Conservation (phyloP, 805 yeast species). For the Geotrichum ghanense region DNA sequence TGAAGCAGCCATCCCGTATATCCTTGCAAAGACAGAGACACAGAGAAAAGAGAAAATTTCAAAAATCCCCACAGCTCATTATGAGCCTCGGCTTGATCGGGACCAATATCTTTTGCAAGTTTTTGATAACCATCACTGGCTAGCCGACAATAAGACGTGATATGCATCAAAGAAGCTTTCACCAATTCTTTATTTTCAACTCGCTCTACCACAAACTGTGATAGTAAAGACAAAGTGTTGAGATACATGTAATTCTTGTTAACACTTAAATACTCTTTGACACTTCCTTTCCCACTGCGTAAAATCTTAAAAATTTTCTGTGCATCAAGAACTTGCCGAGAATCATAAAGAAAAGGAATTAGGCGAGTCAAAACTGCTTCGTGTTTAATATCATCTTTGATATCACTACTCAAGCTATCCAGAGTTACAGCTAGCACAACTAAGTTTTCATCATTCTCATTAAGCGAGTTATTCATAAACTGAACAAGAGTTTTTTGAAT, state of each 20-base stretch:
- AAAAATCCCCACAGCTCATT: slow-evolving; percentile 2
- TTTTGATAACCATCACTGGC: not conserved
- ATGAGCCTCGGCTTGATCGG: slow-evolving; percentile 4
- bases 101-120: not conserved
- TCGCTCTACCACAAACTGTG: slow-evolving; percentile 4
- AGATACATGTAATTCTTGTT: slow-evolving; percentile 6
- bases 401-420: not conserved
- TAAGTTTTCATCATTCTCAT: not conserved
- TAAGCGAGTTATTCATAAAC: not conserved
- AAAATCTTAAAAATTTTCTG: not conserved
- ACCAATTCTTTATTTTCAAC: not conserved
- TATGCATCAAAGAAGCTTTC: slow-evolving; percentile 5
- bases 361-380: not conserved
- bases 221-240: slow-evolving; percentile 11
- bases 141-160: not conserved
- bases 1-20: slow-evolving; percentile 11
- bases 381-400: not conserved
- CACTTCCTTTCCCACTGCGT: not conserved
- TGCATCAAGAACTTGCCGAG: not conserved
- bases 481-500: not conserved
- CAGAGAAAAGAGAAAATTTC: slow-evolving; percentile 10
- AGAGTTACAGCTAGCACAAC: not conserved
- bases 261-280: not conserved
- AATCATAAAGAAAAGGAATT: not conserved
- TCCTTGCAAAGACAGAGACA: slow-evolving; percentile 16